A percentile compares a stretch with the other conserved stretches of the same genome.
Conservation (phyloP, 176 grass and related monocot species). For the Olyra latifolia region DNA sequence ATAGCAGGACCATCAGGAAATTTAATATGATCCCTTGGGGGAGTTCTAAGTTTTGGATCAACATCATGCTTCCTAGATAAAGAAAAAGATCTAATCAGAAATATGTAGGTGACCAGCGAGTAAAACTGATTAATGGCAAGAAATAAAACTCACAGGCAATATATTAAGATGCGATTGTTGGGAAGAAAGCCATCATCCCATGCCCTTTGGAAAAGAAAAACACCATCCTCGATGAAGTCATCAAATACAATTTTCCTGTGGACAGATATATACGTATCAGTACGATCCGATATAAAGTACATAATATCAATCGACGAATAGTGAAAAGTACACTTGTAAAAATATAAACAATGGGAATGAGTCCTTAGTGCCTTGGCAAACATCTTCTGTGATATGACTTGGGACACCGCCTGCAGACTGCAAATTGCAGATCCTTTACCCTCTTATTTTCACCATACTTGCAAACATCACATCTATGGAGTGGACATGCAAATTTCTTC, state of each 20-base stretch:
- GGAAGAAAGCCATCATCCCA: constrained; percentile 59
- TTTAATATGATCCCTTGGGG: constrained; percentile 59
- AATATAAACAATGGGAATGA: constrained; percentile 14
- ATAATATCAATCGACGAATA: background rate
- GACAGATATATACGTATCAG: background rate
- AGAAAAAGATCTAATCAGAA: constrained; percentile 21
- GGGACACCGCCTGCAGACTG: constrained; percentile 66
- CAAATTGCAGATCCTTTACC: constrained; percentile 51
- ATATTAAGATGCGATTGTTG: constrained; percentile 68
- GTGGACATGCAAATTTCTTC: constrained; percentile 59
- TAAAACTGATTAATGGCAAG: background rate
- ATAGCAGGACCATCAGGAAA: constrained; percentile 51
- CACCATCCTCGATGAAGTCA: constrained; percentile 44
- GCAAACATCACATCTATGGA: constrained; percentile 64
- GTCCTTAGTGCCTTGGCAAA: constrained; percentile 55
- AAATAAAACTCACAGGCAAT: constrained; percentile 58
- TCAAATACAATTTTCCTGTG: constrained; percentile 55
- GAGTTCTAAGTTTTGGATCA: constrained; percentile 43
- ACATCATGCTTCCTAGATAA: constrained; percentile 60
- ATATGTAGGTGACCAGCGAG: background rate
- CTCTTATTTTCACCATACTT: constrained; percentile 61
- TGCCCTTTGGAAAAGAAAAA: constrained; percentile 50
- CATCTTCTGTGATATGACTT: constrained; percentile 83
- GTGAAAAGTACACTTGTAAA: background rate
- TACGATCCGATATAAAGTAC: background rate